Percentiles rank a stretch among this genome's conserved stretches.
Conservation (phyloP, 2,329 filamentous ascomycete species). For the Nemania serpens region DNA sequence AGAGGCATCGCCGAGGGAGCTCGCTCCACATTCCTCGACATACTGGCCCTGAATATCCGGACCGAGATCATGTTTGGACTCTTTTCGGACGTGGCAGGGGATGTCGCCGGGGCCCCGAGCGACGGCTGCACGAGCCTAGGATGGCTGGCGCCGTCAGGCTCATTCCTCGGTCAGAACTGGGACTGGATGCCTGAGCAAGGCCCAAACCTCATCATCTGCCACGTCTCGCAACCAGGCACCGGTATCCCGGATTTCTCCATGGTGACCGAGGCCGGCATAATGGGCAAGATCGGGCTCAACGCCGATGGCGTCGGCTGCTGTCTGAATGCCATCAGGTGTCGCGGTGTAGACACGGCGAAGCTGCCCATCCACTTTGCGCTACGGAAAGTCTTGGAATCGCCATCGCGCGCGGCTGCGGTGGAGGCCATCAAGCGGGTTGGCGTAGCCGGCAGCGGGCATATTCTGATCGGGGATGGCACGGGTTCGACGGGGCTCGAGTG, state of each 20-base stretch:
- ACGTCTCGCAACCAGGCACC: slow-evolving; percentile 48
- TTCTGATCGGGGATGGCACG: slow-evolving; percentile 51
- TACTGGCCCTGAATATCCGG: slow-evolving; percentile 62
- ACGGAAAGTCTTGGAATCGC: slow-evolving; percentile 58
- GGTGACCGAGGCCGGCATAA: slow-evolving; percentile 63
- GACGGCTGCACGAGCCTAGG: slow-evolving; percentile 62
- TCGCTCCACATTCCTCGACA: slow-evolving; percentile 50
- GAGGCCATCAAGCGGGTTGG: slow-evolving; percentile 48
- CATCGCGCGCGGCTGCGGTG: slow-evolving; percentile 52
- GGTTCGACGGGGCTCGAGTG: slow-evolving; percentile 54
- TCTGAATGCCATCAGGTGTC: slow-evolving; percentile 65
- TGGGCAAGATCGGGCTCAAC: slow-evolving; percentile 71
- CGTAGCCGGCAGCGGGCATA: slow-evolving; percentile 56
- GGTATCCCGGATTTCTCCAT: slow-evolving; percentile 53
- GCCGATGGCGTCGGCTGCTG: slow-evolving; percentile 60
- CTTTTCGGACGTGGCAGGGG: slow-evolving; percentile 44
- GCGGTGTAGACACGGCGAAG: slow-evolving; percentile 55
- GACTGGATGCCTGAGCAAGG: slow-evolving; percentile 60
- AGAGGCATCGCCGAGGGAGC: slow-evolving; percentile 59
- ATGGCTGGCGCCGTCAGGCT: slow-evolving; percentile 43
- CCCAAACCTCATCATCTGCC: slow-evolving; percentile 53
- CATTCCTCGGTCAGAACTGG: slow-evolving; percentile 62
- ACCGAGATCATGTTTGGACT: slow-evolving; percentile 63
- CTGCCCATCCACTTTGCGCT: slow-evolving; percentile 67
- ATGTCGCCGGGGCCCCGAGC: slow-evolving; percentile 30